Evolutionary conservation across 345 rosid genomes (phyloP).

Genomic region (Turnera subulata): DNA sequence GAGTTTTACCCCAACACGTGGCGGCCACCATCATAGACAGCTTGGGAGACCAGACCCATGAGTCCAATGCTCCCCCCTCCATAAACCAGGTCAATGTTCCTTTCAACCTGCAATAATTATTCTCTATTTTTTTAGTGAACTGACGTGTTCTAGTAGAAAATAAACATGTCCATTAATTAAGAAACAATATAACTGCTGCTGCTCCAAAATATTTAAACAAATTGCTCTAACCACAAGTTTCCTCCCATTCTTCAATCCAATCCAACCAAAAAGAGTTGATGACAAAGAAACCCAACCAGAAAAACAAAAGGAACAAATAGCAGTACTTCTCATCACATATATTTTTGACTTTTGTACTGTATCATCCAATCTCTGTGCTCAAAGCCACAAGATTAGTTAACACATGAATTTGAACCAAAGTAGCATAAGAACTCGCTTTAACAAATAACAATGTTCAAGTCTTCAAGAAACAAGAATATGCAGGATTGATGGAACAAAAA

Average conservation of each 20-base stretch:
- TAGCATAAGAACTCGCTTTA: no score
- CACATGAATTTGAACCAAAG: no score
- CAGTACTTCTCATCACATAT: no score
- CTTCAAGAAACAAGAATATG: no score
- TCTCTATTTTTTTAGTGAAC: not conserved
- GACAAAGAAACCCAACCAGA: not conserved
- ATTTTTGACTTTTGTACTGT: no score
- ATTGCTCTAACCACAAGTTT: not conserved
- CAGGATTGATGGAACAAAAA: no score
- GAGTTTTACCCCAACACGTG: slow-evolving; percentile 27
- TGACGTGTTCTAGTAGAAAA: slow-evolving; percentile 3
- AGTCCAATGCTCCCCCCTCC: slow-evolving; percentile 38
- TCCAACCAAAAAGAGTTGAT: not conserved
- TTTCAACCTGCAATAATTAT: slow-evolving; percentile 22
- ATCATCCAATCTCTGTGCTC: no score
- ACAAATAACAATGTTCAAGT: no score
- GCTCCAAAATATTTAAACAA: not conserved
- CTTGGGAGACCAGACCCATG: slow-evolving; percentile 32
- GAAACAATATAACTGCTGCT: not conserved
- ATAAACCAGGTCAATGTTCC: slow-evolving; percentile 35
- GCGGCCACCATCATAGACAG: slow-evolving; percentile 30
- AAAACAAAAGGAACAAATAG: not conserved
- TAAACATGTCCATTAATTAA: not conserved
- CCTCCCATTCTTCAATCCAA: not conserved
- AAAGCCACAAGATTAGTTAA: no score